Evolutionary conservation across 495 filamentous ascomycete species (phyloP), one percentile per base, ranked within the genome.

Genomic region (Hypoxylon subgilvum): DNA sequence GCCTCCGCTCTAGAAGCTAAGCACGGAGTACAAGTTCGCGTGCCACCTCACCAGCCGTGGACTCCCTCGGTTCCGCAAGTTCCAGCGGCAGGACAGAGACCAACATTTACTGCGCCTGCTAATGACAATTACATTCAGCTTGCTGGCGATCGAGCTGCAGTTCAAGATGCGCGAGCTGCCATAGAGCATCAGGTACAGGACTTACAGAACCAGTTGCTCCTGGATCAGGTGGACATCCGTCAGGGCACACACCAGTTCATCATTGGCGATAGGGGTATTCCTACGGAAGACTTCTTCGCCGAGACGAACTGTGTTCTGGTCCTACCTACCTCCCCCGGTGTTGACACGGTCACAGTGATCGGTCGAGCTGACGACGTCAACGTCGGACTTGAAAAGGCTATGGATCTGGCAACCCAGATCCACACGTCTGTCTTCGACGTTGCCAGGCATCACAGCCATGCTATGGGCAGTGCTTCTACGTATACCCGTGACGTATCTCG

Each of bases 281-380:
- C 89, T 2, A 73, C 91, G 35, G 86, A 96, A 43, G 82, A 96
- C 36, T 93, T 99, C 76, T 84, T 96, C 52, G 83, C 85, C 12
- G 85, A 96, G 57, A 97, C 93, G 39, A 94, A 93, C 43, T 99
- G 95, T 73, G 81, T 88, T 32, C 84, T 97, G 38, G 83, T 97
- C 36, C 64, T 97, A 17, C 92, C 95, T 22, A 84, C 79, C 22
- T 75, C 79, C 31, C 82, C 80, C 10, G 88, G 89, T 31, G 90
- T 93, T 35, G 90, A 96, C 57, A 85, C 82, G 48, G 80, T 96
- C 18, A 92, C 88, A 25, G 82, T 99, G 60, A 86, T 91, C 54
- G 95, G 95, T 4, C 91, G 88, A 17, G 69, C 82, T 6, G 82
- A 90, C 35, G 80, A 83, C 45, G 83, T 96, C 39, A 81, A 88